Evolutionary conservation across 495 filamentous ascomycete species (phyloP), one percentile per base, ranked within the genome.

Genomic region (Opeltia flavorubescens): DNA sequence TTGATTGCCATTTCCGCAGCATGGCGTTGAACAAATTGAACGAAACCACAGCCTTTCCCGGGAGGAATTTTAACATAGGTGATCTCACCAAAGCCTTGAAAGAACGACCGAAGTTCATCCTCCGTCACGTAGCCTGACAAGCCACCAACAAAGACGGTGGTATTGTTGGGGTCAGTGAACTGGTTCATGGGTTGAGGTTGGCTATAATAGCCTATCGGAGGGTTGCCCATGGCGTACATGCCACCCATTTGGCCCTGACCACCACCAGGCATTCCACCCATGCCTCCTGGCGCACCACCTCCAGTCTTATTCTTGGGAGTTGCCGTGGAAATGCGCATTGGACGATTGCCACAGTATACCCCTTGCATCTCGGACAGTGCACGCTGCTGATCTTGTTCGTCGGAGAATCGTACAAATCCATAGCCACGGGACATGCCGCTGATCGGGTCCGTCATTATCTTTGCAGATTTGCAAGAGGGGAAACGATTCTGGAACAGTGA

Each of bases 141-240:
- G 38, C 91, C 91, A 55, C 91, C 91, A 50, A 99, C 91, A 58
- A 99, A 99, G 50, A 99, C 91, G 21, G 91, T 99, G 39, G 91
- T 99, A 71, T 99, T 99, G 75, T 99, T 99, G n/a, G 91, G 91
- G 57, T 99, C 91, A 27, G 91, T 99, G 69, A 99, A 99, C 66
- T 99, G 91, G 66, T 99, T 99, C 91, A 99, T 99, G 13, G 88
- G 88, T 67, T 94, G 88, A 46, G 81, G 80, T 50, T 80, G 76
- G 48, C 83, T 84, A 62, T 86, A 89, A 70, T 81, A 88, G 43
- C 77, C 79, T 68, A 88, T 80, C 15, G 81, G 82, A 49, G 84
- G 84, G 51, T 74, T 81, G 54, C 81, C 80, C 82, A 86, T 86
- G 11, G 62, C 58, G 52, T 82, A 65, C 61, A 72, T 74, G 58